Evolutionary conservation across 768 basidiomycete genomes (phyloP), one percentile per base, ranked within the genome.

Genomic region (Lenzites betulinus): DNA sequence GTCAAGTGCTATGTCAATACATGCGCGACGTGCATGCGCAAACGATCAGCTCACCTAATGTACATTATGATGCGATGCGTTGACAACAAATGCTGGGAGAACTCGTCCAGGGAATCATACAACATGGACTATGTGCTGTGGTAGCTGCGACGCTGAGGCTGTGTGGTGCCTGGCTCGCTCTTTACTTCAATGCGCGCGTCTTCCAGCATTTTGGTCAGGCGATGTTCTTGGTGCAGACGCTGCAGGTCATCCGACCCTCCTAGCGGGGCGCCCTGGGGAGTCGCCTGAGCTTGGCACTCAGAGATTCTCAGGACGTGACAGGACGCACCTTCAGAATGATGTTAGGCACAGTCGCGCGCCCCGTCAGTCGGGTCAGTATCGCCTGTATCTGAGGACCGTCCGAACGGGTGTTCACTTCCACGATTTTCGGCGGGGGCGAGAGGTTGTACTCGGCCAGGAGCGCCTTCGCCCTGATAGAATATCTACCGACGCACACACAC

Each of bases 281-380:
- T 33, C 30, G 11, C 11, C 11, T 33, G 11, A 33, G 30, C 30
- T 33, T 5, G 30, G 30, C 11, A 11, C 30, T 4, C 30, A 11
- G 30, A 38, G 36, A 22, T 12, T 9, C 6, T 42, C 20, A 44
- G 36, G 43, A 36, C 35, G 35, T 33, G 22, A n/a, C 50, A 39
- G 4, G 7, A 43, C 62, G 2, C 35, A 90, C 90, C 20, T 78
- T 77, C 13, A 93, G 67, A 26, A 93, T 65, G 54, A 90, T 75
- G 63, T 93, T 93, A 1, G 92, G 92, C 70, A 92, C 91, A 3
- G 92, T 93, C 7, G 79, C 71, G 15, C 79, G 88, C 2, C 75
- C 73, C 2, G 91, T 93, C 30, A 92, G 72, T 38, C 90, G 85
- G 9, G 76, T 77, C 49, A 93, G 75, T 30, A 93, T 74, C 11